Evolutionary conservation across 805 yeast species (phyloP).

Genomic region (Wickerhamiella nectarea): DNA sequence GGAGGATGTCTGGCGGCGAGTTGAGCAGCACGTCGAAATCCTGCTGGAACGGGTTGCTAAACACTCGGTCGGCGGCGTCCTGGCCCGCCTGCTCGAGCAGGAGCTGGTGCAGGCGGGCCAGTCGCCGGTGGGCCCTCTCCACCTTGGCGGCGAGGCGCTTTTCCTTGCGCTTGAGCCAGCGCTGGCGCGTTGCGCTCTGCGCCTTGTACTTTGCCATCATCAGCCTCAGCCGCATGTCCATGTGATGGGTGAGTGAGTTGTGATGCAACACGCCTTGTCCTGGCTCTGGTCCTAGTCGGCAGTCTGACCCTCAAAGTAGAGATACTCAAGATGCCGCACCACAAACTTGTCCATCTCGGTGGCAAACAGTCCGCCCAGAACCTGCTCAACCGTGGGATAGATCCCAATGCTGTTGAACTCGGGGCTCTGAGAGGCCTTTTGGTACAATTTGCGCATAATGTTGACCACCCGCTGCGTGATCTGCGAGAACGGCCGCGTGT

Average conservation of each 20-base stretch:
- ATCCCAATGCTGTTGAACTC: conserved; percentile 20
- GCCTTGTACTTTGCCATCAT: neutral
- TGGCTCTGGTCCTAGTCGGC: too few relatives aligned
- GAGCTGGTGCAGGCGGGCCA: neutral
- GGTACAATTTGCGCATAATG: conserved; percentile 25
- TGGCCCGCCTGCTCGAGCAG: neutral
- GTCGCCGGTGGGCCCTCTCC: neutral
- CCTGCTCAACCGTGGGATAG: conserved; percentile 28
- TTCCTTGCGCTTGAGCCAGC: neutral
- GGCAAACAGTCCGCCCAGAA: conserved; percentile 30
- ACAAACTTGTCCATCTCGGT: conserved; percentile 28
- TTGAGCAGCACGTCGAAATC: neutral
- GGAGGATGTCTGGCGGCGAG: neutral
- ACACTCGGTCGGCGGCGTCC: neutral
- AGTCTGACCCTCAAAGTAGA: conserved; percentile 22
- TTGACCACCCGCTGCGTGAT: conserved; percentile 28
- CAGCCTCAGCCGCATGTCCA: neutral
- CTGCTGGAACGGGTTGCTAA: neutral
- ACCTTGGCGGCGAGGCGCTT: neutral
- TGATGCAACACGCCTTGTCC: too few relatives aligned
- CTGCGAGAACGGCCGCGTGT: conserved; percentile 26
- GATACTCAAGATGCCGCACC: conserved; percentile 25
- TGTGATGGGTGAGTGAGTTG: too few relatives aligned
- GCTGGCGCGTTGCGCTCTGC: neutral
- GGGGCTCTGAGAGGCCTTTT: conserved; percentile 21